Evolutionary conservation across 2,329 filamentous ascomycete species (phyloP).

Genomic region (Chaetomium olivaceum): DNA sequence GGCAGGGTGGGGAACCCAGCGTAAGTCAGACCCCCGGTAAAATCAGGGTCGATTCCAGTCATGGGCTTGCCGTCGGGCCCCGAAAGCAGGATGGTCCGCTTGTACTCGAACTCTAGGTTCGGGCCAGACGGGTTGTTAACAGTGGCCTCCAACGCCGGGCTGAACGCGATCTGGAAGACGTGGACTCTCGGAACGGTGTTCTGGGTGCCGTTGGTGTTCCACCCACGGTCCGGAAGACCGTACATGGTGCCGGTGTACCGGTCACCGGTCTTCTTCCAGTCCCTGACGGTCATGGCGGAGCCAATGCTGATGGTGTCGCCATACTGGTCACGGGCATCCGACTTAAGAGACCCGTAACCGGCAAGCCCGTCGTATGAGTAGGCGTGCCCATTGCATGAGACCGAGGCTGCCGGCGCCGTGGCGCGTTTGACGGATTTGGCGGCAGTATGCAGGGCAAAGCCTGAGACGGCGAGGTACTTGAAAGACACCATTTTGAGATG

Average conservation of each 20-base stretch:
- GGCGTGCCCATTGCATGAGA: constrained; percentile 56
- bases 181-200: constrained; percentile 70
- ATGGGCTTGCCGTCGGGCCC: constrained; percentile 62
- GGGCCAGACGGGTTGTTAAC: constrained; percentile 54
- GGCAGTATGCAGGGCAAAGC: constrained; percentile 2
- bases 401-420: constrained; percentile 4
- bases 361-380: constrained; percentile 69
- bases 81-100: constrained; percentile 64
- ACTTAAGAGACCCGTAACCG: constrained; percentile 63
- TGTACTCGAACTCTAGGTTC: constrained; percentile 63
- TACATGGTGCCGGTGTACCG: constrained; percentile 64
- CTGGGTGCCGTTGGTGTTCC: constrained; percentile 71
- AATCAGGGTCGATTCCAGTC: constrained; percentile 65
- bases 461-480: constrained; percentile 4
- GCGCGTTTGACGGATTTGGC: not conserved
- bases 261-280: constrained; percentile 57
- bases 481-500: constrained; percentile 11
- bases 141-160: constrained; percentile 53
- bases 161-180: constrained; percentile 63
- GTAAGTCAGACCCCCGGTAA: constrained; percentile 53
- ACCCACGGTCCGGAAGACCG: constrained; percentile 67
- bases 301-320: constrained; percentile 70
- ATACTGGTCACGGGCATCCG: constrained; percentile 62
- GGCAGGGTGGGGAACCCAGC: constrained; percentile 63
- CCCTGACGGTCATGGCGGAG: constrained; percentile 61